Evolutionary conservation across 2,329 filamentous ascomycete genomes (phyloP).

Genomic region (Paecilomyces variotii): DNA sequence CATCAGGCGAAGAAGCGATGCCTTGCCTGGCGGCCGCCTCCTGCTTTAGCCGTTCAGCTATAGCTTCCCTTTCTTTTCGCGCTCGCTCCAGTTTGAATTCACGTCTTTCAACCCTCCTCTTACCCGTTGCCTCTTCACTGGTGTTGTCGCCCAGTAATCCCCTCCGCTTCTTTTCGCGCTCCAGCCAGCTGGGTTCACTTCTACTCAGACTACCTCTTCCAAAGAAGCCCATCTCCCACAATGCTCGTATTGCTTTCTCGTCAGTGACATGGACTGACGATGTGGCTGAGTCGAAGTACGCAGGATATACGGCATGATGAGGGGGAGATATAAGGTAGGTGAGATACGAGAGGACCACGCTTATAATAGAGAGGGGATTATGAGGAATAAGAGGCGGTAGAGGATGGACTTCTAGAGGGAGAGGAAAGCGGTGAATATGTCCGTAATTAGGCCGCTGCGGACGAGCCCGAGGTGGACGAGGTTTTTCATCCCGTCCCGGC

Average conservation of each 20-base stretch:
- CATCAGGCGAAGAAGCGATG: constrained; percentile 6
- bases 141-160: constrained; percentile 60
- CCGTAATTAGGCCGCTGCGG: constrained; percentile 50
- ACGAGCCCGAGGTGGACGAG: constrained; percentile 19
- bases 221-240: constrained; percentile 98
- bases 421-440: constrained; percentile 72
- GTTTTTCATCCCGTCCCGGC: constrained; percentile 8
- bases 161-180: constrained; percentile 65
- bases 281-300: constrained; percentile 73
- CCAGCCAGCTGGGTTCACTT: constrained; percentile 90
- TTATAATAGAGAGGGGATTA: constrained; percentile 81
- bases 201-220: constrained; percentile 89
- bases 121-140: constrained; percentile 71
- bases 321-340: constrained; percentile 60
- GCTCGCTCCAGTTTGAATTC: constrained; percentile 87
- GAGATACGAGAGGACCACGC: constrained; percentile 69
- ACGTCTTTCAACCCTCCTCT: constrained; percentile 70
- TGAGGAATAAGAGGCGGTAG: constrained; percentile 83
- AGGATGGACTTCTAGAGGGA: constrained; percentile 73
- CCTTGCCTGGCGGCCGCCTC: constrained; percentile 37
- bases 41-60: constrained; percentile 60
- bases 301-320: constrained; percentile 57
- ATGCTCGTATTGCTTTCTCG: constrained; percentile 61
- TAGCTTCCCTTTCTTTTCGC: constrained; percentile 74
- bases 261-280: constrained; percentile 80